phyloP scores from a whole-genome alignment of 2,329 filamentous ascomycete species.

The Lecanicillium sp. region DNA sequence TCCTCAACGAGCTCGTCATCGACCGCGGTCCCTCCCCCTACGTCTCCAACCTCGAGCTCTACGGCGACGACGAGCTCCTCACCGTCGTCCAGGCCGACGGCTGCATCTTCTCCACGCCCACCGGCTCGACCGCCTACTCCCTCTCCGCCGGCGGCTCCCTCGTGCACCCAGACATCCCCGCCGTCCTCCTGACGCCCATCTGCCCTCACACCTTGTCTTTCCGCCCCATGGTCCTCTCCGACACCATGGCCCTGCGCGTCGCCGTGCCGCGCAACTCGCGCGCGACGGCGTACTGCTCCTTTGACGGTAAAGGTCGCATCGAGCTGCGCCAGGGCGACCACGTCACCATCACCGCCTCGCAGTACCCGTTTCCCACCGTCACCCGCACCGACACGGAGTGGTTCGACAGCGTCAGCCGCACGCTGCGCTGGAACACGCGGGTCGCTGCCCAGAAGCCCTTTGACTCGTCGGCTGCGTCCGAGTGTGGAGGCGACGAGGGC shows the following conservation, averaged over 20 bases:
- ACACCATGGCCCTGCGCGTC: constrained; percentile 86
- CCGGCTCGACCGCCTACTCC: constrained; percentile 90
- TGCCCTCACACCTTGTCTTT: constrained; percentile 96
- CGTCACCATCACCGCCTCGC: constrained; percentile 90
- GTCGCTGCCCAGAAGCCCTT: constrained; percentile 91
- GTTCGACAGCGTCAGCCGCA: constrained; percentile 92
- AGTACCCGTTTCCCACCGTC: constrained; percentile 96
- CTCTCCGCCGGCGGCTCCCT: constrained; percentile 91
- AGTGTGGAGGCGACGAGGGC: constrained; percentile 40
- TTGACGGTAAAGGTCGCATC: constrained; percentile 93
- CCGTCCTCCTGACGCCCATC: constrained; percentile 92
- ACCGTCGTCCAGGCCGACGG: constrained; percentile 96
- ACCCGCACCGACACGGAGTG: constrained; percentile 85
- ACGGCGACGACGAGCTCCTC: constrained; percentile 88
- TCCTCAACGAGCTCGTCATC: constrained; percentile 96
- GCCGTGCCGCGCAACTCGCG: constrained; percentile 78
- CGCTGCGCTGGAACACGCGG: constrained; percentile 89
- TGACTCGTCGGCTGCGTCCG: constrained; percentile 37
- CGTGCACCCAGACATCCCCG: constrained; percentile 93
- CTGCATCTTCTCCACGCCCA: constrained; percentile 95
- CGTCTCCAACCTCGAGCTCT: constrained; percentile 92
- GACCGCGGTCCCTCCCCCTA: constrained; percentile 95
- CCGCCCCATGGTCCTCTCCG: constrained; percentile 94
- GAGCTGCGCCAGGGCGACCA: constrained; percentile 90
- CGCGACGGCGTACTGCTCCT: constrained; percentile 91